Evolutionary conservation across 495 filamentous ascomycete genomes (phyloP), one percentile per base, ranked within the genome.

Genomic region (Neurospora tetraspora): DNA sequence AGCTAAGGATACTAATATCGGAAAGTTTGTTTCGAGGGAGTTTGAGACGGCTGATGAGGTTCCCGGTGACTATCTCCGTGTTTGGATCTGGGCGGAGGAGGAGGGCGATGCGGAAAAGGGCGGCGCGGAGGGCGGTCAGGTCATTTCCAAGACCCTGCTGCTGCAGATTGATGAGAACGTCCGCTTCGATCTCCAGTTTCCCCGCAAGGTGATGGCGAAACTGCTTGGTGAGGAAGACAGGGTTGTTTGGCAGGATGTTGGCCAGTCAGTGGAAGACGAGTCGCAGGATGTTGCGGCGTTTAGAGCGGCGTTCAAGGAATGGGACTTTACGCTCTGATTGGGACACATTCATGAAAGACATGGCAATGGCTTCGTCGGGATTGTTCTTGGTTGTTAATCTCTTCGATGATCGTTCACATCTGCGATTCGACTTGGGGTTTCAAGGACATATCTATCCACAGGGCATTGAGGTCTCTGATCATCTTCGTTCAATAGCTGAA

Each of bases 131-230:
- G 82, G 76, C 7, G 78, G 79, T 47, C 78, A 84, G 20, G 77
- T 80, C 18, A 76, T 81, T 65, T 83, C 84, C 37, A 85, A 87
- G 74, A 83, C 83, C 40, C 73, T 89, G 20, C 79, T 87, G 16
- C 76, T 89, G 76, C 78, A 77, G 14, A 79, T 90, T 18, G 83
- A 82, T 38, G 78, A 82, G 14, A 83, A 77, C 12, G 73, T 86
- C 34, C 80, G 86, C 23, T 90, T 90, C 76, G 86, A 89, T 69
- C 77, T 89, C 38, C 88, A 90, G 77, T 90, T 88, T 73, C 87
- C 93, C 3, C 85, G 96, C 31, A 86, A 87, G 65, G 95, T 98
- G 16, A 86, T 98, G 83, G 96, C 93, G 1, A 96, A 95, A 82
- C 83, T 99, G 68, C 84, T 99, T 47, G 89, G 88, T 11, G 79